phyloP scores from a whole-genome alignment of 768 basidiomycete species.

The Boletus rubroflammeus region DNA sequence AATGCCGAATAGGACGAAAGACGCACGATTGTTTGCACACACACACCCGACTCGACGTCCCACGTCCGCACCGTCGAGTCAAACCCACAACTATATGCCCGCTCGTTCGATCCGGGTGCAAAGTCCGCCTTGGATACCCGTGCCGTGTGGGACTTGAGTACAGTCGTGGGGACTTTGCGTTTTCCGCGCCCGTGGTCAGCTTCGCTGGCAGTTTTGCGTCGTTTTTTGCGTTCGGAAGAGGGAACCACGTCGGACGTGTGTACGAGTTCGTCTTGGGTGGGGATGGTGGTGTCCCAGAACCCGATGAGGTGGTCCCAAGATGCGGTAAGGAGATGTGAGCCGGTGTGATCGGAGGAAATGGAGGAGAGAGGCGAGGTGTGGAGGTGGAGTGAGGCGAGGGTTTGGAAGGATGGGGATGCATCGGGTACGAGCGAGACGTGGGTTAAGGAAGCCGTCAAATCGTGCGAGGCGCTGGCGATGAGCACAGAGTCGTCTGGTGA shows the following conservation, averaged over 20 bases:
- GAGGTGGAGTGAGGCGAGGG: conserved; percentile 67
- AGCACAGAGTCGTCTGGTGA: conserved; percentile 34
- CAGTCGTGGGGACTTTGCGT: conserved; percentile 63
- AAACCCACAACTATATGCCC: conserved; percentile 48
- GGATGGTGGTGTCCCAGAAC: conserved; percentile 68
- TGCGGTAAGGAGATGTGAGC: conserved; percentile 70
- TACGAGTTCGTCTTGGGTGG: conserved; percentile 59
- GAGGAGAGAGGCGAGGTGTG: conserved; percentile 75
- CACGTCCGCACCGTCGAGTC: conserved; percentile 88
- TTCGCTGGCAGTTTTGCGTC: conserved; percentile 48
- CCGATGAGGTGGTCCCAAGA: conserved; percentile 89
- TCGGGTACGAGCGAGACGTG: conserved; percentile 11
- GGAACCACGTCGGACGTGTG: not conserved
- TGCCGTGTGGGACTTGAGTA: conserved; percentile 75
- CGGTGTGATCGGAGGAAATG: conserved; percentile 50
- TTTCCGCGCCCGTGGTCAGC: conserved; percentile 33
- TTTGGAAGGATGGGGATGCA: conserved; percentile 3
- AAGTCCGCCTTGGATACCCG: conserved; percentile 76
- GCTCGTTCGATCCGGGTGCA: conserved; percentile 31
- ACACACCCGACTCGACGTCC: conserved; percentile 80
- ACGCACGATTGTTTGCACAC: conserved; percentile 60
- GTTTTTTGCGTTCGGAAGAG: conserved; percentile 47
- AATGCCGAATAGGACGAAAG: too few species aligned
- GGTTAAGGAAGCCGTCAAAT: conserved; percentile 65
- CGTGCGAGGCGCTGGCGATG: conserved; percentile 74